phyloP scores from a whole-genome alignment of 192 early-diverging fungal species.

The Gamsiella multidivaricata region DNA sequence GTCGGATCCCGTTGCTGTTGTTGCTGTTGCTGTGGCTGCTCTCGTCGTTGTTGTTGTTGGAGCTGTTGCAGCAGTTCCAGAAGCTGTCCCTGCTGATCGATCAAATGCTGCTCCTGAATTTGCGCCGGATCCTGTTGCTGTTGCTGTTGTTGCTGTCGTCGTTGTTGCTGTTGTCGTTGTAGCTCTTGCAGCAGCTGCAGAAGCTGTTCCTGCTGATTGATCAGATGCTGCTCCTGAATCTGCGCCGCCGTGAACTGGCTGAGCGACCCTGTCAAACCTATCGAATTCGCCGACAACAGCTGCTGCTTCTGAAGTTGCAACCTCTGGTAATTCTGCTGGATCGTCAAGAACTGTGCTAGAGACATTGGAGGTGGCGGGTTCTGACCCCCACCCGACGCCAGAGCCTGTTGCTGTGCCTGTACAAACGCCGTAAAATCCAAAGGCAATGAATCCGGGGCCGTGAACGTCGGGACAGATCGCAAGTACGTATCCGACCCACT shows the following conservation, averaged over 20 bases:
- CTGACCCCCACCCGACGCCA: slow-evolving; percentile 21
- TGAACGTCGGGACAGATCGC: slow-evolving; percentile 24
- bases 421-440: slow-evolving; percentile 40
- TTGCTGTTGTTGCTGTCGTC: too few species aligned
- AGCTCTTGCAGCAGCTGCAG: too few species aligned
- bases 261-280: too few species aligned
- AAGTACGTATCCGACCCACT: slow-evolving; percentile 12
- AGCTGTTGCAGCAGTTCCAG: slow-evolving; percentile 28
- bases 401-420: slow-evolving; percentile 19
- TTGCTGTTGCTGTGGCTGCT: slow-evolving; percentile 13
- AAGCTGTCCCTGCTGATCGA: slow-evolving; percentile 27
- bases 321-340: slow-evolving; percentile 25
- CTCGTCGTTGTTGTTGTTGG: slow-evolving; percentile 20
- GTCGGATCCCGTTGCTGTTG: slow-evolving; percentile 32
- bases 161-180: too few species aligned
- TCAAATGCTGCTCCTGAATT: slow-evolving; percentile 12
- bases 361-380: slow-evolving; percentile 23
- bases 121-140: too few species aligned
- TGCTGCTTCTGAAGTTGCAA: slow-evolving; percentile 17
- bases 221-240: slow-evolving; percentile 22
- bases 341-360: slow-evolving; percentile 30
- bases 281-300: slow-evolving; percentile 13
- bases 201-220: too few species aligned
- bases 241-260: slow-evolving; percentile 5
- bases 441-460: slow-evolving; percentile 28